A percentile compares a stretch with the other conserved stretches of the same genome.
These are phyloP conservation scores for Corchorus capsularis DNA, from an alignment of 345 rosid species.

Conservation along the genomic window DNA sequence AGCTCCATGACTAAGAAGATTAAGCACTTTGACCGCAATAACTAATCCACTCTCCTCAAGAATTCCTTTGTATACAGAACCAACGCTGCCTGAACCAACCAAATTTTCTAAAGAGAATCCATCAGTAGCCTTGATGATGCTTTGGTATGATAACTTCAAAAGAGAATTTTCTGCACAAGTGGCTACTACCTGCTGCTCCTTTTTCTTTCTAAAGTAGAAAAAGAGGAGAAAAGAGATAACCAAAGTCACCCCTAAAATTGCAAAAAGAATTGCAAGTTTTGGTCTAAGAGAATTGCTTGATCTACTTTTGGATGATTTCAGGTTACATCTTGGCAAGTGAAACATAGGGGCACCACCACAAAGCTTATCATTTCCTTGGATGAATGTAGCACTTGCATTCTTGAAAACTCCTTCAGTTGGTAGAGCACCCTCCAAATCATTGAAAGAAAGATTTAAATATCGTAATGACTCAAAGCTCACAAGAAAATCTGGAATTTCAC, in stretches of 20 bases:
- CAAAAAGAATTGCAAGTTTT: not conserved
- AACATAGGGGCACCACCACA: slow-evolving; percentile 35
- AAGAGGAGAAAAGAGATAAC: not conserved
- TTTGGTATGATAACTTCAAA: not conserved
- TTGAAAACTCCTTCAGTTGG: slow-evolving; percentile 36
- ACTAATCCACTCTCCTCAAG: not conserved
- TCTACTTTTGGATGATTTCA: not conserved
- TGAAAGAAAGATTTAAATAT: slow-evolving; percentile 37
- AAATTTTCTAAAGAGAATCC: slow-evolving; percentile 28
- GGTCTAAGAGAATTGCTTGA: not conserved
- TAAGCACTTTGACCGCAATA: slow-evolving; percentile 40
- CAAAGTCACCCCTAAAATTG: not conserved
- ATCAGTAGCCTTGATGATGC: slow-evolving; percentile 22
- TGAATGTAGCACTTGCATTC: slow-evolving; percentile 32
- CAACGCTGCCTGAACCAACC: slow-evolving; percentile 33
- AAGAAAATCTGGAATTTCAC: slow-evolving; percentile 29
- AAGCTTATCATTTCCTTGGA: slow-evolving; percentile 38
- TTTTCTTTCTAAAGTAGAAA: not conserved
- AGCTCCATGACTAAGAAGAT: slow-evolving; percentile 39
- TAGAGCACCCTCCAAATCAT: slow-evolving; percentile 44
- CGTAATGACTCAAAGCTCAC: not conserved
- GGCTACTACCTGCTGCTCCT: not conserved
- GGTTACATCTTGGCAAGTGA: slow-evolving; percentile 20
- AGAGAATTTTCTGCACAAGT: not conserved
- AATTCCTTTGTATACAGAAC: slow-evolving; percentile 26